phyloP scores from a whole-genome alignment of 164 flowering plant genomes.

The Vitis amurensis region DNA sequence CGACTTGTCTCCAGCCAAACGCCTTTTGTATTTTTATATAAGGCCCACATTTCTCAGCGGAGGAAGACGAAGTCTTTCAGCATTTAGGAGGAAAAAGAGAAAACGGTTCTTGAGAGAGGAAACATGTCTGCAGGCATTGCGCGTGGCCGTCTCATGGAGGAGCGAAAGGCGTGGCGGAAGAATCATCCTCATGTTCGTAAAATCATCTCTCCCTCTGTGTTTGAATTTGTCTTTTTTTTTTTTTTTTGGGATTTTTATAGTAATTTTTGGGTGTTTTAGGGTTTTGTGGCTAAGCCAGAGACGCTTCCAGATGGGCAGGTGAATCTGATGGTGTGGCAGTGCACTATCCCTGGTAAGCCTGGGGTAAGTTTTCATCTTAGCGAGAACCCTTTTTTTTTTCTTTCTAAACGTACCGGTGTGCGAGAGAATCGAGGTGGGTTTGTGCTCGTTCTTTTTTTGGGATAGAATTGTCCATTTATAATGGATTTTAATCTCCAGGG shows the following conservation, averaged over 20 bases:
- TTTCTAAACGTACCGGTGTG: no score
- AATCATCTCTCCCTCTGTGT: not conserved
- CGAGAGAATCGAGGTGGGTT: no score
- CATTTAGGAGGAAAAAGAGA: conserved; percentile 2
- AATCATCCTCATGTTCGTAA: conserved; percentile 68
- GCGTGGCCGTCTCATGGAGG: conserved; percentile 75
- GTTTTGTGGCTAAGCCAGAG: conserved; percentile 87
- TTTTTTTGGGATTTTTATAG: not conserved
- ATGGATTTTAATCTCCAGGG: no score
- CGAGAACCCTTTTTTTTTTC: not conserved
- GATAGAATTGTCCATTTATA: no score
- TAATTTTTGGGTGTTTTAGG: conserved; percentile 33
- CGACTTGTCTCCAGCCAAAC: no score
- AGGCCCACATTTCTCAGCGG: not conserved
- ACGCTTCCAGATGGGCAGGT: conserved; percentile 69
- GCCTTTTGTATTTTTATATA: no score
- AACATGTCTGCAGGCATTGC: conserved; percentile 66
- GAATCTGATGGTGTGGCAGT: conserved; percentile 84
- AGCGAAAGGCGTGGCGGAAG: conserved; percentile 68
- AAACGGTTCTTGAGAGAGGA: conserved; percentile 3
- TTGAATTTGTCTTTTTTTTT: conserved; percentile 5
- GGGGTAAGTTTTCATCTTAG: conserved; percentile 41
- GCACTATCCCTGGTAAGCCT: conserved; percentile 81
- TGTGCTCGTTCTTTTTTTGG: no score
- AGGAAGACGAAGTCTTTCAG: not conserved